These are phyloP conservation scores for Metroxylon sagu DNA, from an alignment of 176 grass and related monocot species.

Conservation along the genomic window DNA sequence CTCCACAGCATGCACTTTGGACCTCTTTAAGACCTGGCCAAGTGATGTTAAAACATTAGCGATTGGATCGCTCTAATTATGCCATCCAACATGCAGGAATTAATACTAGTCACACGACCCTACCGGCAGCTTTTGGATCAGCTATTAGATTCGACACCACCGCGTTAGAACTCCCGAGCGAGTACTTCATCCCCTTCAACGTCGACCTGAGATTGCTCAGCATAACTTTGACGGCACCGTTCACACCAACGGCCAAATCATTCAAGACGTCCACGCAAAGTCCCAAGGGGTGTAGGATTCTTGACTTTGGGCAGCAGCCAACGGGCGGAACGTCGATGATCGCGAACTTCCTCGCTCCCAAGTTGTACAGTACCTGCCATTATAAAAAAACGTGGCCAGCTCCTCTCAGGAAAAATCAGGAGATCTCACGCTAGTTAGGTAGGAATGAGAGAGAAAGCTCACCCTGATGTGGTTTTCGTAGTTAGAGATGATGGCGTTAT, in stretches of 20 bases:
- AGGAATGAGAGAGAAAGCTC: neutral
- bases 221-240: slow-evolving; percentile 31
- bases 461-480: slow-evolving; percentile 59
- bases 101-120: neutral
- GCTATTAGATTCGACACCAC: slow-evolving; percentile 32
- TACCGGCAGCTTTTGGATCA: slow-evolving; percentile 29
- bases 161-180: slow-evolving; percentile 47
- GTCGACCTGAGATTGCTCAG: slow-evolving; percentile 30
- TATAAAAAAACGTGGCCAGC: too few relatives aligned
- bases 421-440: neutral
- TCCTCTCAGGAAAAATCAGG: too few relatives aligned
- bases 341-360: slow-evolving; percentile 56
- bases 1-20: slow-evolving; percentile 54
- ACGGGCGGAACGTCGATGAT: slow-evolving; percentile 40
- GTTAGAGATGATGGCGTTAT: slow-evolving; percentile 31
- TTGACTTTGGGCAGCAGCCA: slow-evolving; percentile 39
- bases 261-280: slow-evolving; percentile 42
- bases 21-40: slow-evolving; percentile 41
- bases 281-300: slow-evolving; percentile 25
- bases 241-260: slow-evolving; percentile 36
- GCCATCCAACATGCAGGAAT: neutral
- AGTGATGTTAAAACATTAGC: neutral
- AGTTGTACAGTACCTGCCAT: slow-evolving; percentile 40
- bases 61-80: neutral
- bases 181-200: slow-evolving; percentile 52